These are phyloP conservation scores for Lodderomyces theae DNA, from an alignment of 1,139 yeast species.

Conservation along the genomic window DNA sequence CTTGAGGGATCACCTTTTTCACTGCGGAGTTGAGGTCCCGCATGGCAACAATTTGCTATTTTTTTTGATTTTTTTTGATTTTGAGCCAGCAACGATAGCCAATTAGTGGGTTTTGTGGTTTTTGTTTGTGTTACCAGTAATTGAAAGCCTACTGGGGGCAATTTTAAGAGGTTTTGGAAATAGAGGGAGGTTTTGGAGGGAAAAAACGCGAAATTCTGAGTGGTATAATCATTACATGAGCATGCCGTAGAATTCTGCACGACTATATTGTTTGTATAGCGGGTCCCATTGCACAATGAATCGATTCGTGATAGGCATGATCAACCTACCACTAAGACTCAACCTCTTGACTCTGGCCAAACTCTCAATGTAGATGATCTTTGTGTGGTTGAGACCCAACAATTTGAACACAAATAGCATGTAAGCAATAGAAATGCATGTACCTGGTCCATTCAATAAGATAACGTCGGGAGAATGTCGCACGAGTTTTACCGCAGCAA, in stretches of 20 bases:
- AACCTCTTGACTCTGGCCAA: slow-evolving; percentile 77
- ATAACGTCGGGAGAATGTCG: slow-evolving; percentile 48
- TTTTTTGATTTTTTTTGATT: no score
- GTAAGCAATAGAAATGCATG: slow-evolving; percentile 75
- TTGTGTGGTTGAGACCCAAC: slow-evolving; percentile 50
- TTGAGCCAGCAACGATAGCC: no score
- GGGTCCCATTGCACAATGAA: slow-evolving; percentile 91
- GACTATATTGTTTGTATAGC: slow-evolving; percentile 49
- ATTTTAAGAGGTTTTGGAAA: no score
- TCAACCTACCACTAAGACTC: slow-evolving; percentile 72
- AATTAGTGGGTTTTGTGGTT: no score
- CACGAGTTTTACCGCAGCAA: slow-evolving; percentile 25
- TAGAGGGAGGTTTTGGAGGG: no score
- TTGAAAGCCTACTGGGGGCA: no score
- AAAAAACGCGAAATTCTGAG: no score
- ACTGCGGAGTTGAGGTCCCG: no score
- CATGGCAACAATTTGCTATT: no score
- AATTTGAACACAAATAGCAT: slow-evolving; percentile 54
- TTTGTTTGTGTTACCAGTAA: no score
- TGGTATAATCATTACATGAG: slow-evolving; percentile 51
- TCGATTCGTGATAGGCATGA: slow-evolving; percentile 69
- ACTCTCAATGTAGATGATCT: slow-evolving; percentile 80
- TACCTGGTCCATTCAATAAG: slow-evolving; percentile 91
- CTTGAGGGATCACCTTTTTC: no score
- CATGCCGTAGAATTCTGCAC: slow-evolving; percentile 77